These are phyloP conservation scores for Simmondsia chinensis DNA, from an alignment of 148 eudicot species.

Conservation along the genomic window DNA sequence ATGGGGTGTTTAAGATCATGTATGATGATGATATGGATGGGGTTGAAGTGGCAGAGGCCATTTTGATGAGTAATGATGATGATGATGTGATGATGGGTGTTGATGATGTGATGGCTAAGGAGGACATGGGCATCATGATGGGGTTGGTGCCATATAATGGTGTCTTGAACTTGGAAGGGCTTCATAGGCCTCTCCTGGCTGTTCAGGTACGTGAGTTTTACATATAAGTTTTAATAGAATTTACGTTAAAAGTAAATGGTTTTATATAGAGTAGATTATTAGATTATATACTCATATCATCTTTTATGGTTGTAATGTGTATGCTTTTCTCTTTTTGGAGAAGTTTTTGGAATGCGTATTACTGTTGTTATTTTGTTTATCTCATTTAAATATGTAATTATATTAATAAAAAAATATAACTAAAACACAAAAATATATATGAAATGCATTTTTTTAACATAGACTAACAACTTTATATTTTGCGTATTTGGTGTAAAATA, in stretches of 20 bases:
- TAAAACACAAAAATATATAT: no score
- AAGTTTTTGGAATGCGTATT: neutral
- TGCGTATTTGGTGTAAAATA: no score
- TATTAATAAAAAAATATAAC: no score
- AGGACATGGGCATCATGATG: conserved; percentile 40
- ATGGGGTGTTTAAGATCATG: conserved; percentile 80
- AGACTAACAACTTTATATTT: no score
- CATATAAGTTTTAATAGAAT: neutral
- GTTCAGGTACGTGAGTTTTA: conserved; percentile 49
- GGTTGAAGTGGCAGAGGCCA: conserved; percentile 62
- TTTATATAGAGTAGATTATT: no score
- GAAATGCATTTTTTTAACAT: no score
- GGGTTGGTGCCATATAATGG: conserved; percentile 69
- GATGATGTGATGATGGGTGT: conserved; percentile 33
- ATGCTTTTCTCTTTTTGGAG: no score
- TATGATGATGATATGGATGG: conserved; percentile 80
- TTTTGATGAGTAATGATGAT: conserved; percentile 18
- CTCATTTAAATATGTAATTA: neutral
- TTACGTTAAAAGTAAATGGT: neutral
- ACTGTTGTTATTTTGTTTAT: neutral
- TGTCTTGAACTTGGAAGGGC: conserved; percentile 75
- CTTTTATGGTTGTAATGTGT: no score
- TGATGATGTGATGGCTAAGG: conserved; percentile 31
- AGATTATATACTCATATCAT: no score
- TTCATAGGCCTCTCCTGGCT: conserved; percentile 62